Conservation (phyloP, 176 grass and related monocot species). For the Alloteropsis semialata region DNA sequence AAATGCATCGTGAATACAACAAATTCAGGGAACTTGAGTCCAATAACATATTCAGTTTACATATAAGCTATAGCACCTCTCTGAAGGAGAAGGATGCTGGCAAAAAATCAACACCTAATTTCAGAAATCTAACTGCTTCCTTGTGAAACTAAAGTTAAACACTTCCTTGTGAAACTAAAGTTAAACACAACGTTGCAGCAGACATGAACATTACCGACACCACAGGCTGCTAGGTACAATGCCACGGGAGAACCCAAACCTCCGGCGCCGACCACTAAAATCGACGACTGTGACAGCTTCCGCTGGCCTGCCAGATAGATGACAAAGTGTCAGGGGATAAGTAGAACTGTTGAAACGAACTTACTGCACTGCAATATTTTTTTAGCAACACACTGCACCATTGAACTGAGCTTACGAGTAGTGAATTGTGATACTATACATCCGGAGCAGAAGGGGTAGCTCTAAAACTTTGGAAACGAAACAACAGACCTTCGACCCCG, state of each 20-base stretch:
- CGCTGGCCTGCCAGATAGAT: conserved; percentile 42
- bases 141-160: neutral
- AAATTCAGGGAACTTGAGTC: neutral
- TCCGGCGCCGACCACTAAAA: conserved; percentile 91
- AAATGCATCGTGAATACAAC: neutral
- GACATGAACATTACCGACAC: conserved; percentile 69
- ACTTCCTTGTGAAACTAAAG: neutral
- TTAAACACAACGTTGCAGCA: neutral
- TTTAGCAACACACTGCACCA: neutral
- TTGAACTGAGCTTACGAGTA: neutral
- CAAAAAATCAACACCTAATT: neutral
- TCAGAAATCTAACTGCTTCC: neutral
- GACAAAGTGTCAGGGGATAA: neutral
- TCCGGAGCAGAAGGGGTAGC: neutral
- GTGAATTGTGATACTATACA: neutral
- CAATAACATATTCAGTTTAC: neutral
- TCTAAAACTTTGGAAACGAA: neutral
- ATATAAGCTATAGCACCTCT: neutral
- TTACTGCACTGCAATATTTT: neutral
- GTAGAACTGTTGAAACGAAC: neutral
- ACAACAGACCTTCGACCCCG: conserved; percentile 63
- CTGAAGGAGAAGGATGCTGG: neutral
- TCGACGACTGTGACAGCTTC: conserved; percentile 66
- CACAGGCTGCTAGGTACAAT: conserved; percentile 78
- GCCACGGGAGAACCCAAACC: conserved; percentile 84